Percentiles rank a stretch among this genome's conserved stretches.
phyloP scores from a whole-genome alignment of 2,329 filamentous ascomycete genomes.

The Boeremia lycopersici region DNA sequence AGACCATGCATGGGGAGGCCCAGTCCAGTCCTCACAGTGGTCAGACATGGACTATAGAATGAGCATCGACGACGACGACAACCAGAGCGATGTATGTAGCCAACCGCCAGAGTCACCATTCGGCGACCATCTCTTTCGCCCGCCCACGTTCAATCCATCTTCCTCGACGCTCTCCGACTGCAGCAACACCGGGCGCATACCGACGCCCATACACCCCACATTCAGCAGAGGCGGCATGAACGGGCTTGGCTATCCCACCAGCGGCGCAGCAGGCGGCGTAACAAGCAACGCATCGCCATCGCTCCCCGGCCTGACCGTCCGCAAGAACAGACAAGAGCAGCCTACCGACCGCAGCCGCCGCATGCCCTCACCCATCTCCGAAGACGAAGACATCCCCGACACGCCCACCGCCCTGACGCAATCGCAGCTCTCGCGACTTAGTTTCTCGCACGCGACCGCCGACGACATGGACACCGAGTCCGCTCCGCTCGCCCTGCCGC shows the following conservation, averaged over 20 bases:
- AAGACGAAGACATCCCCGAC: conserved; percentile 47
- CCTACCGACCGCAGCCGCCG: conserved; percentile 36
- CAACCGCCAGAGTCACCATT: conserved; percentile 46
- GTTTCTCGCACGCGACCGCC: conserved; percentile 34
- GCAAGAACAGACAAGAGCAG: conserved; percentile 29
- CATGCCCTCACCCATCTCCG: conserved; percentile 51
- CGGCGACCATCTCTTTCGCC: conserved; percentile 36
- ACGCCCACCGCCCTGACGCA: conserved; percentile 46
- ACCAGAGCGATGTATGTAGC: conserved; percentile 40
- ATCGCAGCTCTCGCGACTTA: conserved; percentile 47
- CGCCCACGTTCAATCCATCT: conserved; percentile 42
- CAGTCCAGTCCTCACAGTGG: conserved; percentile 29
- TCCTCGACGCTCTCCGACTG: conserved; percentile 29
- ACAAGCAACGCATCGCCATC: conserved; percentile 20
- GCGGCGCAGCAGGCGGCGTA: conserved; percentile 36
- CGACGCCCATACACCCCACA: conserved; percentile 48
- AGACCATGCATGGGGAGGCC: conserved; percentile 15
- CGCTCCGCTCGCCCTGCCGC: conserved; percentile 20
- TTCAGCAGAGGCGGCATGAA: conserved; percentile 40
- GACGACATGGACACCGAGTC: conserved; percentile 43
- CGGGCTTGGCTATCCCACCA: conserved; percentile 37
- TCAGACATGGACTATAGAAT: conserved; percentile 40
- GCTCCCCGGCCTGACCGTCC: conserved; percentile 24
- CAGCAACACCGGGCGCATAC: conserved; percentile 40
- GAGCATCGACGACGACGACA: conserved; percentile 46